Conservation (phyloP, 331 rosid genomes). For the Dryas integrifolia region DNA sequence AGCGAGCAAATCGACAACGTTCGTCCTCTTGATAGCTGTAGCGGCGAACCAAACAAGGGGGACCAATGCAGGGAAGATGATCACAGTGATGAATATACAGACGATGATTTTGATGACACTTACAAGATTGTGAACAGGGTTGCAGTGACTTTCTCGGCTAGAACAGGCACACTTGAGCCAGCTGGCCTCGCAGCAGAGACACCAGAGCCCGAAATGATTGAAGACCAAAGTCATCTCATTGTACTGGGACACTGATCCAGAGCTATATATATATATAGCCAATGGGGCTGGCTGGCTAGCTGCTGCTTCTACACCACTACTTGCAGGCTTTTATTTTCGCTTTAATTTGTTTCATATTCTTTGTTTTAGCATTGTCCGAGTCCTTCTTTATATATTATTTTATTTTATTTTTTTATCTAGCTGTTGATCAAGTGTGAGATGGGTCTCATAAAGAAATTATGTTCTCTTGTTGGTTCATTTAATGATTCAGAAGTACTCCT, state of each 20-base stretch:
- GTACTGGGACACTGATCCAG: constrained; percentile 44
- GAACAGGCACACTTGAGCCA: background rate
- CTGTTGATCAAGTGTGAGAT: background rate
- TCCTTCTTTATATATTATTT: background rate
- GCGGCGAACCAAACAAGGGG: constrained; percentile 15
- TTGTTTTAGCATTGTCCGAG: background rate
- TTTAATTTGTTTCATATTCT: background rate
- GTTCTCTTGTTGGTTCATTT: background rate
- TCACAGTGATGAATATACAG: background rate
- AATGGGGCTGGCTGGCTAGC: background rate
- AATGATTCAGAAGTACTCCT: background rate
- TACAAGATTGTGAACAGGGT: constrained; percentile 36
- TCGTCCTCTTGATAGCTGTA: background rate
- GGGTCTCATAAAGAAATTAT: background rate
- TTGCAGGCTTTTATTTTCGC: background rate
- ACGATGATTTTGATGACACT: constrained; percentile 45
- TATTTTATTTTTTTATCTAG: background rate
- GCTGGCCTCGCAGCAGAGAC: background rate
- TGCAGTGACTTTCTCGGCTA: constrained; percentile 16
- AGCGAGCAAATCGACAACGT: too few relatives aligned
- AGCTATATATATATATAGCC: too few relatives aligned
- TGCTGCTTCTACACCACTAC: background rate
- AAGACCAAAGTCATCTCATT: background rate
- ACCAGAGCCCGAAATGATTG: background rate
- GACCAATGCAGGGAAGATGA: constrained; percentile 36